These are phyloP conservation scores for Marchantia paleacea DNA, from an alignment of 225 moss, liverwort and hornwort species.

Conservation along the genomic window DNA sequence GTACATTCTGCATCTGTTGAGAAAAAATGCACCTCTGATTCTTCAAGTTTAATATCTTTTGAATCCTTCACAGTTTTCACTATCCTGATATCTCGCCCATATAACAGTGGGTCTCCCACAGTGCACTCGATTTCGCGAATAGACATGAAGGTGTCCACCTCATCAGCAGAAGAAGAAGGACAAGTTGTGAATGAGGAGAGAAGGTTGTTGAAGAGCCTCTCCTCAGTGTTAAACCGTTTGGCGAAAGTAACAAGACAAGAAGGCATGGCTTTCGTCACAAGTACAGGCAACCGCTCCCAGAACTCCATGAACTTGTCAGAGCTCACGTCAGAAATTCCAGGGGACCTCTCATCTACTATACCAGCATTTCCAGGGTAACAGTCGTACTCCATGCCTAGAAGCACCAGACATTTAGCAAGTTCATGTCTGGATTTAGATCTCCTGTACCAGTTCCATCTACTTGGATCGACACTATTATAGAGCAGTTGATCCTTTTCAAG, in stretches of 20 bases:
- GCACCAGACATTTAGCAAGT: slow-evolving; percentile 37
- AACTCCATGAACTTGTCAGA: slow-evolving; percentile 24
- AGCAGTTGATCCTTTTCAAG: slow-evolving; percentile 17
- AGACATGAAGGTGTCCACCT: slow-evolving; percentile 42
- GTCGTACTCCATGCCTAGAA: slow-evolving; percentile 33
- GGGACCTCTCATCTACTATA: slow-evolving; percentile 3
- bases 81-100: slow-evolving; percentile 42
- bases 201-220: slow-evolving; percentile 40
- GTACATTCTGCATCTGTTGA: neutral
- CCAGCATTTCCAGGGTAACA: neutral
- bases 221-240: slow-evolving; percentile 32
- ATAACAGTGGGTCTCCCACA: slow-evolving; percentile 52
- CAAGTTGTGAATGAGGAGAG: slow-evolving; percentile 54
- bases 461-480: neutral
- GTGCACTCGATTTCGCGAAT: slow-evolving; percentile 46
- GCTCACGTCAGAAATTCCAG: slow-evolving; percentile 11
- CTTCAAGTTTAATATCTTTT: slow-evolving; percentile 22
- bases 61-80: slow-evolving; percentile 31
- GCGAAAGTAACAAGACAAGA: slow-evolving; percentile 35
- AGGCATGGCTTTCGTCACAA: slow-evolving; percentile 21
- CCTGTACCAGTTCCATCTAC: neutral
- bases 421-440: slow-evolving; percentile 23
- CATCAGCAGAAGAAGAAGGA: slow-evolving; percentile 61
- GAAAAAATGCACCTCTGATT: slow-evolving; percentile 44
- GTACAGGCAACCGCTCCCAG: slow-evolving; percentile 37